Conservation (phyloP, 2,329 filamentous ascomycete species). For the Ophiocordyceps camponoti-saundersi region DNA sequence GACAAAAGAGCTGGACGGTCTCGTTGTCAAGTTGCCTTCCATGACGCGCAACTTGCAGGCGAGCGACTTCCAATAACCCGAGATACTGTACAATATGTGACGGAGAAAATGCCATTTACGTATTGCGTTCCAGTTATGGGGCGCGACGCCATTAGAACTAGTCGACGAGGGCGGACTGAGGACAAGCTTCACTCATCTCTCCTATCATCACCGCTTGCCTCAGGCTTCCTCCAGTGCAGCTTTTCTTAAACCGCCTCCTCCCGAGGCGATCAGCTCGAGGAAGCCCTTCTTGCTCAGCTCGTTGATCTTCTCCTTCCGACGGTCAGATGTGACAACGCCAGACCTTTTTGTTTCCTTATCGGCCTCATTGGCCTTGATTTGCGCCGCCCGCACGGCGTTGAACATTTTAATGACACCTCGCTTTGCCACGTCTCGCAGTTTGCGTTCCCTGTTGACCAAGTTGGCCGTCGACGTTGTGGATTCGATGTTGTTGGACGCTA, state of each 20-base stretch:
- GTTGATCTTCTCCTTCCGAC: slow-evolving; percentile 73
- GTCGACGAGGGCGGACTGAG: background rate
- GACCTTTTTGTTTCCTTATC: slow-evolving; percentile 51
- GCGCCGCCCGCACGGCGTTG: slow-evolving; percentile 83
- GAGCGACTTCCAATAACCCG: slow-evolving; percentile 54
- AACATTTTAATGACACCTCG: slow-evolving; percentile 91
- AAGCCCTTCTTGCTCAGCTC: slow-evolving; percentile 98
- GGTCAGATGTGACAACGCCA: slow-evolving; percentile 61
- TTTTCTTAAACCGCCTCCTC: slow-evolving; percentile 42
- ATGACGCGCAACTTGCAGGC: slow-evolving; percentile 96
- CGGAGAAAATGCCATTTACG: background rate
- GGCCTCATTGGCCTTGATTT: slow-evolving; percentile 72
- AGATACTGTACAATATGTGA: background rate
- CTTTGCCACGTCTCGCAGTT: slow-evolving; percentile 74
- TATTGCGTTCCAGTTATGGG: background rate
- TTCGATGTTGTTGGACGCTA: slow-evolving; percentile 36
- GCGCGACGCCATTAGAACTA: background rate
- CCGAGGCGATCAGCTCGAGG: slow-evolving; percentile 67
- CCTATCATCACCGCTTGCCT: background rate
- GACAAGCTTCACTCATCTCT: slow-evolving; percentile 5
- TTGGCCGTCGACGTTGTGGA: slow-evolving; percentile 30
- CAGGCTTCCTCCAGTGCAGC: slow-evolving; percentile 37
- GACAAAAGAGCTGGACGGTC: slow-evolving; percentile 74
- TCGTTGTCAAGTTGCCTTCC: slow-evolving; percentile 69
- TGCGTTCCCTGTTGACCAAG: slow-evolving; percentile 56